phyloP scores from a whole-genome alignment of 257 asterid species.

The Prunella vulgaris region DNA sequence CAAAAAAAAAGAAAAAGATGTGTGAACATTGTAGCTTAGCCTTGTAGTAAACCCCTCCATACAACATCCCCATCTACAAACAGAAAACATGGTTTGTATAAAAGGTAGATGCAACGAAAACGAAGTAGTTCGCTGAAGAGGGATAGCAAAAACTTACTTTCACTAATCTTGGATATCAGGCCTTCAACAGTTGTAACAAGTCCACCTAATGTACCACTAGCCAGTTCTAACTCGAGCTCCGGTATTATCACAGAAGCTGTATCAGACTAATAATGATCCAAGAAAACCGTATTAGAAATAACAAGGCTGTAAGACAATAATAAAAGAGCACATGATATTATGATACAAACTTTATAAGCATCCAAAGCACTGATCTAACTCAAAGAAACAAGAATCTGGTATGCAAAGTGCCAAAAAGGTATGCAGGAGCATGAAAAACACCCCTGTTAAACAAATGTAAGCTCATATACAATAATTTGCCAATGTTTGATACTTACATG shows the following conservation, averaged over 20 bases:
- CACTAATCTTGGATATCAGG: constrained; percentile 73
- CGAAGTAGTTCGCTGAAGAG: neutral
- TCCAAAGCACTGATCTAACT: neutral
- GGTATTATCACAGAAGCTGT: constrained; percentile 78
- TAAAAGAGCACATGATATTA: neutral
- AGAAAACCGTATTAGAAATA: constrained; percentile 20
- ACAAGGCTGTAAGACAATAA: neutral
- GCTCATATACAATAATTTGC: neutral
- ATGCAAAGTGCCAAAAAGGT: neutral
- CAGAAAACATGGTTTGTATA: neutral
- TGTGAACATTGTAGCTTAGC: neutral
- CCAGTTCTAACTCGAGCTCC: constrained; percentile 81
- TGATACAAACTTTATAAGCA: neutral
- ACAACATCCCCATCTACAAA: neutral
- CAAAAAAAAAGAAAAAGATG: too few species aligned
- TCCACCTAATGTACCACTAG: constrained; percentile 92
- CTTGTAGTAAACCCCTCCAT: neutral
- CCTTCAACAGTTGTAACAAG: constrained; percentile 95
- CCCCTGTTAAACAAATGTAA: neutral
- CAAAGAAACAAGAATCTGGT: neutral
- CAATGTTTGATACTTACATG: neutral
- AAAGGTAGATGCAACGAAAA: neutral
- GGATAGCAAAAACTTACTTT: constrained; percentile 48
- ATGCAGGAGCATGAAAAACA: neutral
- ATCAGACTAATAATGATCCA: constrained; percentile 61